Conservation (phyloP, 192 early-diverging fungal genomes). For the Podila clonocystis region DNA sequence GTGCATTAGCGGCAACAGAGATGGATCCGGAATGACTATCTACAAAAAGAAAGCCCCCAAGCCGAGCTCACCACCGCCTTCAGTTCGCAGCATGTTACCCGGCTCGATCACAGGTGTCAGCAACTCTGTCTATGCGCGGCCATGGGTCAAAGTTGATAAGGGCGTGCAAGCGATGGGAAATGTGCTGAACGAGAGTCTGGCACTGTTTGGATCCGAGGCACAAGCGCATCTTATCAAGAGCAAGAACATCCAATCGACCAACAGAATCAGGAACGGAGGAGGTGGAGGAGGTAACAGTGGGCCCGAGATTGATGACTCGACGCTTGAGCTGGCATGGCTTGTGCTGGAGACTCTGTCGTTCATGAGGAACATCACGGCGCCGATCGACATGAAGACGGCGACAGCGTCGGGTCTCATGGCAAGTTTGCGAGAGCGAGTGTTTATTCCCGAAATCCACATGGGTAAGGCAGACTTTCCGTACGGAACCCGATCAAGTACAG, state of each 20-base stretch:
- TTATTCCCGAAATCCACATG: slow-evolving; percentile 17
- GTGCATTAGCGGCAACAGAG: slow-evolving; percentile 52
- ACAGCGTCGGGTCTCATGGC: background rate
- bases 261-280: background rate
- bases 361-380: slow-evolving; percentile 12
- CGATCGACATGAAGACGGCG: slow-evolving; percentile 1
- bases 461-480: background rate
- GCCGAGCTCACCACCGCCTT: background rate
- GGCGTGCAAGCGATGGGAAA: slow-evolving; percentile 35
- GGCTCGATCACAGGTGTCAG: slow-evolving; percentile 47
- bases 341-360: slow-evolving; percentile 34
- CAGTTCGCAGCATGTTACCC: background rate
- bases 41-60: slow-evolving; percentile 15
- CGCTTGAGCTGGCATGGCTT: slow-evolving; percentile 33
- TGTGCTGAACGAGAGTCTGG: slow-evolving; percentile 21
- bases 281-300: too few species aligned
- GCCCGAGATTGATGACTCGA: slow-evolving; percentile 4
- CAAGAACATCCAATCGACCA: background rate
- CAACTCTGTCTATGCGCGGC: slow-evolving; percentile 51
- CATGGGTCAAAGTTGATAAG: slow-evolving; percentile 56
- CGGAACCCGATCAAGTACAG: slow-evolving; percentile 33
- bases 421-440: slow-evolving; percentile 29
- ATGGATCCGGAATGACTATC: slow-evolving; percentile 14
- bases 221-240: slow-evolving; percentile 5
- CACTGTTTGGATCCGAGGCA: slow-evolving; percentile 20